phyloP scores from a whole-genome alignment of 176 grass and related monocot species.

The Thinopyrum elongatum region DNA sequence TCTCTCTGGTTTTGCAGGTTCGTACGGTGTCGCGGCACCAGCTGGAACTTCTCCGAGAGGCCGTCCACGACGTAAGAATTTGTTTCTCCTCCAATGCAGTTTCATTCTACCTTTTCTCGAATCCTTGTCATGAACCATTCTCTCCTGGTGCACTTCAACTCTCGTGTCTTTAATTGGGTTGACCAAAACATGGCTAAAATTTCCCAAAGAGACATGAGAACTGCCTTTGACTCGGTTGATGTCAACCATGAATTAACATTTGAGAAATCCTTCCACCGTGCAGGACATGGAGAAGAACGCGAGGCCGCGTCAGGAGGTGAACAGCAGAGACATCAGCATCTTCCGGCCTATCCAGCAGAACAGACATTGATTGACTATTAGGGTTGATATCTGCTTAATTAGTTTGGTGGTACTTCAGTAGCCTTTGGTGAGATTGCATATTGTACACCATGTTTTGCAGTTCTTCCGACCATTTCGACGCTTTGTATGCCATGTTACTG shows the following conservation, averaged over 20 bases:
- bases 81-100: too few species aligned
- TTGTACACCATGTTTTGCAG: too few species aligned
- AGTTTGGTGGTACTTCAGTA: too few species aligned
- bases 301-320: constrained; percentile 52
- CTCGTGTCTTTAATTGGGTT: too few species aligned
- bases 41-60: constrained; percentile 54
- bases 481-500: too few species aligned
- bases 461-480: too few species aligned
- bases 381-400: too few species aligned
- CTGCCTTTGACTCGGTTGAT: too few species aligned
- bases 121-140: not conserved
- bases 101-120: not conserved
- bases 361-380: too few species aligned
- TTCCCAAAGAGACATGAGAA: too few species aligned
- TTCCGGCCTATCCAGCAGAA: constrained; percentile 19
- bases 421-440: too few species aligned
- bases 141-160: not conserved
- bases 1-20: constrained; percentile 29
- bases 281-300: constrained; percentile 60
- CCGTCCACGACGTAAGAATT: constrained; percentile 67
- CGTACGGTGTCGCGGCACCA: constrained; percentile 55
- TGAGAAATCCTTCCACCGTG: not conserved
- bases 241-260: not conserved
- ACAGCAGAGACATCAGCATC: constrained; percentile 43
- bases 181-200: too few species aligned